phyloP scores from a whole-genome alignment of 2,329 filamentous ascomycete species.

The Neoarthrinium moseri region DNA sequence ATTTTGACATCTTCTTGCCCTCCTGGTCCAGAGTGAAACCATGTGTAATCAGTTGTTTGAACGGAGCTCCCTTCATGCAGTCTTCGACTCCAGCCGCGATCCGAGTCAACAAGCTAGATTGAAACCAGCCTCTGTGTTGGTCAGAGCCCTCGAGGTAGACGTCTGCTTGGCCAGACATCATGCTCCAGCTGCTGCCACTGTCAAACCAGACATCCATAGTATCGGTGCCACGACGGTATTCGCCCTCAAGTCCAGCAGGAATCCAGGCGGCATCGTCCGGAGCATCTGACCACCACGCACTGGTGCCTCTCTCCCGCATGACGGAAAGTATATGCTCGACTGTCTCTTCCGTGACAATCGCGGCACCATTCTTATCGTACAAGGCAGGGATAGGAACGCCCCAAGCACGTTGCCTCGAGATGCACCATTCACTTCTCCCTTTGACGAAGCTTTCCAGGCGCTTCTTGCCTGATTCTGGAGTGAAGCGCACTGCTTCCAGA shows the following conservation, averaged over 20 bases:
- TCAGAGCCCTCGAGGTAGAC: conserved; percentile 93
- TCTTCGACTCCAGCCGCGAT: conserved; percentile 60
- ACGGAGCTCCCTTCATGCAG: conserved; percentile 58
- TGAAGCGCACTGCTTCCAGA: conserved; percentile 71
- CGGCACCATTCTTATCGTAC: conserved; percentile 70
- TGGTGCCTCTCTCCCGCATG: conserved; percentile 75
- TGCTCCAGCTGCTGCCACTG: conserved; percentile 90
- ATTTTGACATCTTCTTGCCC: conserved; percentile 99
- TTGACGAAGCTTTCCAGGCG: conserved; percentile 84
- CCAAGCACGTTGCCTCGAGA: conserved; percentile 93
- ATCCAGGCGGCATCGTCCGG: conserved; percentile 77
- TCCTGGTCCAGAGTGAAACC: conserved; percentile 88
- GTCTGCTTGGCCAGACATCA: conserved; percentile 62
- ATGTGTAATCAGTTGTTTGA: conserved; percentile 88
- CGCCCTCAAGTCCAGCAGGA: conserved; percentile 56
- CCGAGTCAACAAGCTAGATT: conserved; percentile 88
- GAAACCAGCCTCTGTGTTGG: conserved; percentile 98
- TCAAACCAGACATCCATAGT: conserved; percentile 99
- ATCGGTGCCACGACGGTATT: conserved; percentile 76
- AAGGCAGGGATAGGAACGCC: conserved; percentile 93
- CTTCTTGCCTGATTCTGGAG: conserved; percentile 71
- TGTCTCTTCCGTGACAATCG: conserved; percentile 75
- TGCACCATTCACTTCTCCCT: conserved; percentile 93
- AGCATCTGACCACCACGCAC: conserved; percentile 91
- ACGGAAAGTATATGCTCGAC: conserved; percentile 82